Conservation (phyloP, 1,284 basidiomycete genomes). For the Paramarasmius palmivorus region DNA sequence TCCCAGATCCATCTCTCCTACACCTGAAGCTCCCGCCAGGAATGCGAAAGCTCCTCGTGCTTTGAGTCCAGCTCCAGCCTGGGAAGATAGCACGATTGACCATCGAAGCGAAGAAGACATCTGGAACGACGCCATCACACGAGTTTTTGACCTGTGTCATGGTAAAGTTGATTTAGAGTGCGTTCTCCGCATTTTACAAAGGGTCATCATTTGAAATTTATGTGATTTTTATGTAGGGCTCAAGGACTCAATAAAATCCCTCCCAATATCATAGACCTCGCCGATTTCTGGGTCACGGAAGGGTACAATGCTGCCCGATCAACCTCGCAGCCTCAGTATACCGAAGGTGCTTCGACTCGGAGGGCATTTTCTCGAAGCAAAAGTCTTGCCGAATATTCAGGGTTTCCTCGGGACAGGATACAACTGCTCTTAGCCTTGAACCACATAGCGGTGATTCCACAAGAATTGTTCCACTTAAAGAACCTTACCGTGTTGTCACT, state of each 20-base stretch:
- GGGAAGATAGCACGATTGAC: not conserved
- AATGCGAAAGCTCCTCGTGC: not conserved
- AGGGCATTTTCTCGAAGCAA: not conserved
- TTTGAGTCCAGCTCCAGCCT: not conserved
- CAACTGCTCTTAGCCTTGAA: slow-evolving; percentile 51
- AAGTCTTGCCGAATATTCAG: slow-evolving; percentile 22
- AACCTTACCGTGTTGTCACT: slow-evolving; percentile 56
- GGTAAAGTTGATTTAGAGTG: slow-evolving; percentile 10
- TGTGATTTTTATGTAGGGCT: not conserved
- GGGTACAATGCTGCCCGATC: not conserved
- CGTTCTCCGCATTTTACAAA: not conserved
- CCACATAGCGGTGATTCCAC: slow-evolving; percentile 46
- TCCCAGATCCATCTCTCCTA: slow-evolving; percentile 18
- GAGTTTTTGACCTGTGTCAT: not conserved
- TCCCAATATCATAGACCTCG: not conserved
- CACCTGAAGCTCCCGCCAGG: not conserved
- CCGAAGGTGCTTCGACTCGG: not conserved
- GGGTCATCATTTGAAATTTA: too few relatives aligned
- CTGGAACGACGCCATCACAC: not conserved
- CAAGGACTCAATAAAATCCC: slow-evolving; percentile 3
- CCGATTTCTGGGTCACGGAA: not conserved
- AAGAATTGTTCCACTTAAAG: slow-evolving; percentile 50
- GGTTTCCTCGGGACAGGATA: slow-evolving; percentile 38
- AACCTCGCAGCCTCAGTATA: not conserved
- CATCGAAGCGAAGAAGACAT: slow-evolving; percentile 2